Evolutionary conservation across 179 eudicot species (phyloP).

Genomic region (Actinidia arguta): DNA sequence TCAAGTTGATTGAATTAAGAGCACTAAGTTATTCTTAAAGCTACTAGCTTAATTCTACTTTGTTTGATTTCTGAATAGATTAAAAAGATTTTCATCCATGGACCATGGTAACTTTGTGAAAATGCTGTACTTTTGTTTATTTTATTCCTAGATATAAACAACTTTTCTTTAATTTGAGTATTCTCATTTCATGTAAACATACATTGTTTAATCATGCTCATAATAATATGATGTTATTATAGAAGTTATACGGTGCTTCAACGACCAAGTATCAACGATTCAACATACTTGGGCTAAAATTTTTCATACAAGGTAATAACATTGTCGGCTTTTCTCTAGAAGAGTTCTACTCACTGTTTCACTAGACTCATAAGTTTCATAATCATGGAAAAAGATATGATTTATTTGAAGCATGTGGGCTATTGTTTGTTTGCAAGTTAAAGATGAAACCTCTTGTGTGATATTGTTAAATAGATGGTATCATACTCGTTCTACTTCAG

Average conservation of each 20-base stretch:
- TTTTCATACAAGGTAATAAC: background rate
- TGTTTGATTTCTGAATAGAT: background rate
- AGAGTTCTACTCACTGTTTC: background rate
- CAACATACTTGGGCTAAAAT: background rate
- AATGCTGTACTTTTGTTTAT: background rate
- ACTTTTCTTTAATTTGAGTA: background rate
- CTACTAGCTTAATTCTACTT: background rate
- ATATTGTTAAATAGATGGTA: conserved; percentile 13
- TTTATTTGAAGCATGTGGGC: background rate
- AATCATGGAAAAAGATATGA: background rate
- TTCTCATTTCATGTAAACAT: background rate
- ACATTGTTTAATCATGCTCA: background rate
- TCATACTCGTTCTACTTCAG: conserved; percentile 7
- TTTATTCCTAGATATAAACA: background rate
- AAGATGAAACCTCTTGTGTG: background rate
- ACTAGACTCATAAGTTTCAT: background rate
- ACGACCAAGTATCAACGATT: too few relatives aligned
- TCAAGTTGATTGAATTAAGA: background rate
- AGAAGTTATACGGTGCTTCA: background rate
- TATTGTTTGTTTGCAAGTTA: conserved; percentile 1
- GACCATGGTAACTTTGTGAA: background rate
- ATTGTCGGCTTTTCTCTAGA: background rate
- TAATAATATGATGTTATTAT: background rate
- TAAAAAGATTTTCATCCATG: background rate
- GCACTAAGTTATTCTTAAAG: background rate